These are phyloP conservation scores for Pichia sp. DNA, from an alignment of 1,139 yeast species.

Conservation along the genomic window DNA sequence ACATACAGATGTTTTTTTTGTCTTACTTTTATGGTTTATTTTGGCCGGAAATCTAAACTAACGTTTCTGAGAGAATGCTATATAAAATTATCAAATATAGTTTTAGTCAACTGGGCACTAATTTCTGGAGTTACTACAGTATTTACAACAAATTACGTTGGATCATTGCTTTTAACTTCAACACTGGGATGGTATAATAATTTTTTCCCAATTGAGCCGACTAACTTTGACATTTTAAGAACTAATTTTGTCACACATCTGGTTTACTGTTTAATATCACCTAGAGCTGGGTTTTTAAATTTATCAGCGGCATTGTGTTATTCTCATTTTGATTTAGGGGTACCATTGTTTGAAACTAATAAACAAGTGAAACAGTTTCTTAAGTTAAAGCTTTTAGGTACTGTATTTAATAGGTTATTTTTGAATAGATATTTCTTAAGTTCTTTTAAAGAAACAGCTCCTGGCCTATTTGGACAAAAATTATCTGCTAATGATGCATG, in stretches of 20 bases:
- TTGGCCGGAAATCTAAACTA: neutral
- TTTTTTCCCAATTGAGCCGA: neutral
- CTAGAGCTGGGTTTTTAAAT: conserved; percentile 1
- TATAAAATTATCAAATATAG: neutral
- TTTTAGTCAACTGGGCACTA: neutral
- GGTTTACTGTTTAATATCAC: conserved; percentile 1
- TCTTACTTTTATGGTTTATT: neutral
- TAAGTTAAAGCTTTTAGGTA: neutral
- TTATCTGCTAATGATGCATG: conserved; percentile 3
- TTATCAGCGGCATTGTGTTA: neutral
- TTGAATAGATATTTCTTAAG: conserved; percentile 3
- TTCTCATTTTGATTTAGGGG: neutral
- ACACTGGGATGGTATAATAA: neutral
- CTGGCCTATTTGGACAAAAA: conserved; percentile 4
- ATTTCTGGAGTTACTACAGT: neutral
- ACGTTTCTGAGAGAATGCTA: neutral
- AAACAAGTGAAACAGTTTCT: neutral
- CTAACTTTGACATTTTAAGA: neutral
- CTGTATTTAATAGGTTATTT: neutral
- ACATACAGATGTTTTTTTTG: neutral
- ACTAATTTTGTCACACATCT: conserved; percentile 1
- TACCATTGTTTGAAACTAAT: neutral
- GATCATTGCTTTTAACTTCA: neutral
- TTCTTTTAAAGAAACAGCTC: conserved; percentile 4
- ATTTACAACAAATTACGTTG: neutral